Base-by-base conservation (phyloP, 2,329 filamentous ascomycete genomes). In the Monilinia vaccinii-corymbosi region DNA sequence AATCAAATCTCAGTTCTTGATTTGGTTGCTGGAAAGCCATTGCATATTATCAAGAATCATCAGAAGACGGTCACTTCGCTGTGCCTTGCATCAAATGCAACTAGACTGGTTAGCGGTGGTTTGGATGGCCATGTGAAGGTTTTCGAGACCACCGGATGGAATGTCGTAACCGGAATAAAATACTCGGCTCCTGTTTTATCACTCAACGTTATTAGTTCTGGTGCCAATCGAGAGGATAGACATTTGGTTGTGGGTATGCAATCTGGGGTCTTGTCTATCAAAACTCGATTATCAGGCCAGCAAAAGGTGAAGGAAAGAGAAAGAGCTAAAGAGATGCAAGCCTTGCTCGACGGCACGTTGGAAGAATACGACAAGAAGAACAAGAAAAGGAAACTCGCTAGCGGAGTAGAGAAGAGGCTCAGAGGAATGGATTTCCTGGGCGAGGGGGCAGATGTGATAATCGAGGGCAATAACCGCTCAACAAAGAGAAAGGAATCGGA, bases 111-210 rank as follows among this genome's bases (percentile, higher is more conserved):
- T 58, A 92, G 87, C 65, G 94, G 91, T 74, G 91, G 87, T 23
- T 80, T 99, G 49, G 94, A 99, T 73, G 95, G 94, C 11, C 94
- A 97, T 74, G 86, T 97, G 76, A 99, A 99, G 76, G 85, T 99
- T 44, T 97, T 96, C 69, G 93, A 97, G 75, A 97, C 92, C 1
- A 86, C 86, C 0, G 87, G 84, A 55, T 99, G 94, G 94, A 96
- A 97, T 71, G 89, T 97, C 9, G 92, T 97, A n/a, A 88, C 90
- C 44, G 93, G 90, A 56, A 85, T 88, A 62, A 99, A 97, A 75
- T 99, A 97, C 74, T 87, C 91, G 6, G 89, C 91, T 1, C 94
- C 94, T 1, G 88, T 99, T 61, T 83, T 99, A 14, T 89, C 91
- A 11, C 81, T 97, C 61, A 83, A 82, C 62, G 87, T 96, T 47